Percentiles rank a stretch among this genome's conserved stretches.
Conservation (phyloP, 352 stramenopile species). For the Paralagenidium karlingii region DNA sequence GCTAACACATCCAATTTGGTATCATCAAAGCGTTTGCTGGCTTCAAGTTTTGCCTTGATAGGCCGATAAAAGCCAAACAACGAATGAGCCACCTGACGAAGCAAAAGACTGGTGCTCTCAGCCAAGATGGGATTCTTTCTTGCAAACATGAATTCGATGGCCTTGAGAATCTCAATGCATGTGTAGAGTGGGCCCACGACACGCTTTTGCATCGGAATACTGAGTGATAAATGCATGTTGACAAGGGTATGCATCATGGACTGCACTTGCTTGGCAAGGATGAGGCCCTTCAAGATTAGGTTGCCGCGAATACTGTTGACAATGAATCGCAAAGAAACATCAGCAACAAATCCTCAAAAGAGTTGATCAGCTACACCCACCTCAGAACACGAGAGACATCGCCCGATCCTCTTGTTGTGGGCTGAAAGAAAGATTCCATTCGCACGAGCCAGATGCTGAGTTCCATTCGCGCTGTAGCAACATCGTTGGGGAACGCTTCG, state of each 20-base stretch:
- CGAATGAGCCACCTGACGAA: slow-evolving; percentile 69
- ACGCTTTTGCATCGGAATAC: slow-evolving; percentile 76
- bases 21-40: slow-evolving; percentile 79
- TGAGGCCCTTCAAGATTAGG: slow-evolving; percentile 86
- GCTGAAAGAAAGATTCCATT: slow-evolving; percentile 83
- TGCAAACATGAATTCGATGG: slow-evolving; percentile 88
- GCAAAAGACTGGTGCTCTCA: slow-evolving; percentile 55
- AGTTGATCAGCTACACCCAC: neutral
- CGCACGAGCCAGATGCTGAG: slow-evolving; percentile 74
- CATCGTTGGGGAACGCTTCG: slow-evolving; percentile 61
- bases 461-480: slow-evolving; percentile 70
- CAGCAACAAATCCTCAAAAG: no score
- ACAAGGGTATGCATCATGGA: slow-evolving; percentile 86
- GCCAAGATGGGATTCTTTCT: slow-evolving; percentile 74
- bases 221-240: slow-evolving; percentile 79
- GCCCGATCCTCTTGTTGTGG: slow-evolving; percentile 58
- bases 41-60: slow-evolving; percentile 69
- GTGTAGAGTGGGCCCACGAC: slow-evolving; percentile 78
- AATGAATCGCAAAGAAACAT: neutral
- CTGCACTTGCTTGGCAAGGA: slow-evolving; percentile 80
- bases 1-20: slow-evolving; percentile 78
- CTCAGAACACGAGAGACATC: slow-evolving; percentile 60
- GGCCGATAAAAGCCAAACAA: slow-evolving; percentile 72
- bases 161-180: slow-evolving; percentile 86
- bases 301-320: slow-evolving; percentile 57